Base-by-base conservation (phyloP, 352 stramenopile genomes). In the Phytophthora pini region DNA sequence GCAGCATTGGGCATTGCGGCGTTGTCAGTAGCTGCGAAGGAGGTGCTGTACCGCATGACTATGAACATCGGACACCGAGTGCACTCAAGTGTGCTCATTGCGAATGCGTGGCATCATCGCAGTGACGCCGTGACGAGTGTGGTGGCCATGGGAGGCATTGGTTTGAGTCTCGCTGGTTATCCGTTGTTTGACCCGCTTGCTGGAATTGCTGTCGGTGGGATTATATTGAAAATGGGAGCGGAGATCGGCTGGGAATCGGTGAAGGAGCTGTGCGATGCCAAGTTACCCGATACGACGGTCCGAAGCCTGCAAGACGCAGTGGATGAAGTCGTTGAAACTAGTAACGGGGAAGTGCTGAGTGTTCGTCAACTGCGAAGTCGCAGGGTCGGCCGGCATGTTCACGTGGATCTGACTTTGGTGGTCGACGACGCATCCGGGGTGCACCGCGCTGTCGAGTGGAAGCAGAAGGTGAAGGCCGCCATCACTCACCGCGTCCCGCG, bases 51-150 rank as follows among this genome's bases (percentile, higher is more conserved):
- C 73, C 91, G 94, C 12, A 89, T 89, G 15, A 99, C 96, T 5
- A 88, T 90, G n/a, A 68, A 58, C 15, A 89, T 99, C 4, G 97
- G 88, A 24, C 82, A 95, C 39, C 69, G 80, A 32, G 76, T 98
- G 31, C 96, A 98, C 78, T 98, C 89, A 47, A 92, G 72, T 39
- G 85, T 98, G 15, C 78, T 99, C 8, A 94, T 98, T 69, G 95
- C 97, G 7, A 99, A 99, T 76, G 97, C 97, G 15, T 98, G 95
- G 95, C 96, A 99, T 59, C 89, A 97, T 55, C 88, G 89, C 27
- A 94, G 85, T 32, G 89, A 97, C 56, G 87, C 89, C 1, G 67
- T 93, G 29, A 92, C 89, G 10, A 96, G 87, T 34, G 70, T 95
- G 8, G 81, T 95, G 5, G 89, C 88, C 1, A 80, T 88, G 73